Conservation (phyloP, 345 rosid species). For the Rhodomyrtus tomentosa region DNA sequence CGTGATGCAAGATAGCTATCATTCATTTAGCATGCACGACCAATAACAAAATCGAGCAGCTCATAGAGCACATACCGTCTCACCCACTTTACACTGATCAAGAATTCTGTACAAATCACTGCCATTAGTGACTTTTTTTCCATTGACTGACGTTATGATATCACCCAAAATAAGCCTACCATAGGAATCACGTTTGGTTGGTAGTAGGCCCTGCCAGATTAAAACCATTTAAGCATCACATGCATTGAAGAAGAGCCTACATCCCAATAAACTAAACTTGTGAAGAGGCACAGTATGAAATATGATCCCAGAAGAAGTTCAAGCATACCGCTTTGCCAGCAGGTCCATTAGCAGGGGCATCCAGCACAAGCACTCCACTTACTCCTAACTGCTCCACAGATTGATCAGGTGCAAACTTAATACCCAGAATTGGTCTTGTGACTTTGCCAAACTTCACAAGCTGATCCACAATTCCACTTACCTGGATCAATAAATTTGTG, state of each 20-base stretch:
- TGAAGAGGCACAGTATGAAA: neutral
- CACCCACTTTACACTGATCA: slow-evolving; percentile 90
- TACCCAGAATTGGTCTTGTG: slow-evolving; percentile 88
- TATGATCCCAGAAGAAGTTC: neutral
- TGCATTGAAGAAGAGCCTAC: neutral
- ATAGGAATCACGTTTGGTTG: slow-evolving; percentile 84
- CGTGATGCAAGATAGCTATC: neutral
- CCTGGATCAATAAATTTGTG: slow-evolving; percentile 31
- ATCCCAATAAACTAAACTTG: neutral
- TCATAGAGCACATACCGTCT: slow-evolving; percentile 33
- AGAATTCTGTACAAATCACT: slow-evolving; percentile 90
- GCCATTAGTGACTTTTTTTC: slow-evolving; percentile 61
- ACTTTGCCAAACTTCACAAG: slow-evolving; percentile 83
- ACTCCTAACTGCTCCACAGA: slow-evolving; percentile 94
- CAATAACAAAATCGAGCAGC: neutral
- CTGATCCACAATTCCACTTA: slow-evolving; percentile 84
- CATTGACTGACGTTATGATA: slow-evolving; percentile 83
- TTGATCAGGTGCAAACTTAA: slow-evolving; percentile 96
- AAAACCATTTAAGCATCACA: neutral
- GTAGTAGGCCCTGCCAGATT: slow-evolving; percentile 51
- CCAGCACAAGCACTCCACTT: slow-evolving; percentile 94
- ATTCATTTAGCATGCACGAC: neutral
- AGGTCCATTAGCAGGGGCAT: slow-evolving; percentile 88
- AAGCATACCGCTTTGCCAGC: slow-evolving; percentile 89
- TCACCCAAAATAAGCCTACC: slow-evolving; percentile 89